Evolutionary conservation across 1,284 basidiomycete species (phyloP), one percentile per base, ranked within the genome.

Genomic region (Ceraceosorus bombacis): DNA sequence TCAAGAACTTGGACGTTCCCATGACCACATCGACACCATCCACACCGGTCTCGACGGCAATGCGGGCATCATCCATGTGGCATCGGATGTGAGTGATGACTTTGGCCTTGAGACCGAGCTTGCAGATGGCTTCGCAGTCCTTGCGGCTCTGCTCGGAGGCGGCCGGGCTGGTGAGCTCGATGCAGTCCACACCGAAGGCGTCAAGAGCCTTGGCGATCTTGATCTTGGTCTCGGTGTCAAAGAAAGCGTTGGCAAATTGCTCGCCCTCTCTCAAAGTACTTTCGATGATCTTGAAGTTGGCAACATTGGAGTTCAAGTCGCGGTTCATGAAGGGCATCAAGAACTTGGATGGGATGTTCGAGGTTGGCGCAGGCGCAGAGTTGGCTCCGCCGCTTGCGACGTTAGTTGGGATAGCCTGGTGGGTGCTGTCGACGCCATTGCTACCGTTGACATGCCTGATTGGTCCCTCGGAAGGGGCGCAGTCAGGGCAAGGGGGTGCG

Each of bases 11-110:
- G 50, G 92, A 96, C 2, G 95, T 98, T 57, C 95, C 95, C 73
- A 99, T 98, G 79, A 98, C 95, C 72, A 98, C 92, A 79, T 98
- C 95, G 70, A 98, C 95, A 79, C 95, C 95, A 78, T 98, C 93
- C 55, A 98, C 94, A 64, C 75, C 93, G 67, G 95, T 98, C 83
- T 98, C 95, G 61, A 98, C 93, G 57, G 95, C 95, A 74, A 98
- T 92, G 59, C 90, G 85, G 37, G 95, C 95, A 80, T 99, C 95
- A 78, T 98, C 94, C 95, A 99, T 98, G 81, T 99, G 95, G 80
- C 95, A 99, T 65, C 95, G 86, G 75, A 99, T 98, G 82, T 99
- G 95, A 37, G 95, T 99, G 69, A 98, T 85, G 79, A 98, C 92
- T 84, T 95, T 96, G 77, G 87, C 82, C 84, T 91, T 94, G 80